Percentiles rank a stretch among this genome's conserved stretches.
phyloP scores from a whole-genome alignment of 768 basidiomycete species.

The Infundibulicybe gibba region DNA sequence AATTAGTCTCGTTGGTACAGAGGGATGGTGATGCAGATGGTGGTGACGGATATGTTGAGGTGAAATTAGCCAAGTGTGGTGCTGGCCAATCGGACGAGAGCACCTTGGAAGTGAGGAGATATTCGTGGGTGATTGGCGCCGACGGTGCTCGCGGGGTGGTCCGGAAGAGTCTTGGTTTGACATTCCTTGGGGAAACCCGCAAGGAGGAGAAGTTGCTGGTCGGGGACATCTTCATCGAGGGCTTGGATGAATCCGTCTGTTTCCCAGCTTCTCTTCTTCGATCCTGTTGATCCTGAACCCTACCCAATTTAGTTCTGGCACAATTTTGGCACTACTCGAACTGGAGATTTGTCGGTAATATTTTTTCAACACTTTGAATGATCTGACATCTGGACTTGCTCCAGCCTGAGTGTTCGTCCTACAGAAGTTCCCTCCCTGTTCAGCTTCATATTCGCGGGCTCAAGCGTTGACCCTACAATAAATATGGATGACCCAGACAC shows the following conservation, averaged over 20 bases:
- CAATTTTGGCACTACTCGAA: too few species aligned
- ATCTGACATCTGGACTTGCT: not conserved
- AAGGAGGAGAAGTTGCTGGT: constrained; percentile 29
- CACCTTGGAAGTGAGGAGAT: not conserved
- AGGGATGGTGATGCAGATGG: constrained; percentile 3
- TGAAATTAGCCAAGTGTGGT: not conserved
- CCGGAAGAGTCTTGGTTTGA: constrained; percentile 29
- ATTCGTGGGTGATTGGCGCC: not conserved
- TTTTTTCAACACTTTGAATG: too few species aligned
- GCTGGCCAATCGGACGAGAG: not conserved
- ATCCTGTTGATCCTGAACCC: too few species aligned
- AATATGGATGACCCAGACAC: constrained; percentile 2
- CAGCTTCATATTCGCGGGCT: constrained; percentile 5
- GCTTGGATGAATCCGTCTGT: not conserved
- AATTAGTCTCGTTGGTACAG: not conserved
- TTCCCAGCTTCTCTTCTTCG: not conserved
- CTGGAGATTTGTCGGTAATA: too few species aligned
- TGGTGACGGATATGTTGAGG: constrained; percentile 5
- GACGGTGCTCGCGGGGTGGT: not conserved
- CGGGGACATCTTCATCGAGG: constrained; percentile 22
- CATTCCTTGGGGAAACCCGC: constrained; percentile 37
- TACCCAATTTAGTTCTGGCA: too few species aligned
- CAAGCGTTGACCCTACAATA: constrained; percentile 1
- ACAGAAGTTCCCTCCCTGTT: constrained; percentile 4
- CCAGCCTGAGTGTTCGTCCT: constrained; percentile 4